phyloP scores from a whole-genome alignment of 768 basidiomycete species.

The Russula ochroleuca region DNA sequence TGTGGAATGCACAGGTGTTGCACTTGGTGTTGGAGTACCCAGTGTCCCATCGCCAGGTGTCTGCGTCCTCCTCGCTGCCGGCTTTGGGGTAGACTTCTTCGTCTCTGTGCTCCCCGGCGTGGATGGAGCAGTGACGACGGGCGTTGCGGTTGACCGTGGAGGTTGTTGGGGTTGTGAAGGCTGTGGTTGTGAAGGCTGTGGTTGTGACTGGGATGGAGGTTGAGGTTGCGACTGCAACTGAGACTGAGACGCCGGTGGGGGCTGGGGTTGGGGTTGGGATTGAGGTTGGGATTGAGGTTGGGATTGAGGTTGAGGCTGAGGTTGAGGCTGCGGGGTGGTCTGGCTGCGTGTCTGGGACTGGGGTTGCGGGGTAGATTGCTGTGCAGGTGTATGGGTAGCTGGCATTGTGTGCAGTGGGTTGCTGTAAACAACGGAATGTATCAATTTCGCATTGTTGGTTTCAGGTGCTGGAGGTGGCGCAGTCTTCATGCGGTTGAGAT shows the following conservation, averaged over 20 bases:
- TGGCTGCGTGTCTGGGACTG: slow-evolving; percentile 15
- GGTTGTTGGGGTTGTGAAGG: slow-evolving; percentile 18
- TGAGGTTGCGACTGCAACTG: slow-evolving; percentile 11
- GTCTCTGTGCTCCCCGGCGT: slow-evolving; percentile 21
- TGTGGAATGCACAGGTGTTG: slow-evolving; percentile 31
- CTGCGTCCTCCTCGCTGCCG: slow-evolving; percentile 20
- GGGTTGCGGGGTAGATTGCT: slow-evolving; percentile 1
- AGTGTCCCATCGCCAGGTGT: slow-evolving; percentile 13
- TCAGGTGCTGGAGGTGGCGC: slow-evolving; percentile 2
- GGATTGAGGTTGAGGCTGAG: slow-evolving; percentile 13
- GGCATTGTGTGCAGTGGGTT: slow-evolving; percentile 17
- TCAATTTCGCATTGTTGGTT: background rate
- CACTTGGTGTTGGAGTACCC: slow-evolving; percentile 30
- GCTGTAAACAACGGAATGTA: background rate
- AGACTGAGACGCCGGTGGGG: slow-evolving; percentile 6
- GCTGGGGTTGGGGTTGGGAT: background rate
- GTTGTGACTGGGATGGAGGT: slow-evolving; percentile 14
- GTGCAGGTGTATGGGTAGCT: background rate
- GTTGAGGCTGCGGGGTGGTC: slow-evolving; percentile 14
- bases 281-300: slow-evolving; percentile 13
- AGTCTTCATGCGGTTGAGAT: background rate
- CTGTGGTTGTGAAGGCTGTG: slow-evolving; percentile 13
- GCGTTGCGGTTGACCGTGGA: slow-evolving; percentile 19
- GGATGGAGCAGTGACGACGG: slow-evolving; percentile 15
- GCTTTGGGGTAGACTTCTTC: slow-evolving; percentile 26